Evolutionary conservation across 495 filamentous ascomycete species (phyloP).

Genomic region (Xylaria palmicola): DNA sequence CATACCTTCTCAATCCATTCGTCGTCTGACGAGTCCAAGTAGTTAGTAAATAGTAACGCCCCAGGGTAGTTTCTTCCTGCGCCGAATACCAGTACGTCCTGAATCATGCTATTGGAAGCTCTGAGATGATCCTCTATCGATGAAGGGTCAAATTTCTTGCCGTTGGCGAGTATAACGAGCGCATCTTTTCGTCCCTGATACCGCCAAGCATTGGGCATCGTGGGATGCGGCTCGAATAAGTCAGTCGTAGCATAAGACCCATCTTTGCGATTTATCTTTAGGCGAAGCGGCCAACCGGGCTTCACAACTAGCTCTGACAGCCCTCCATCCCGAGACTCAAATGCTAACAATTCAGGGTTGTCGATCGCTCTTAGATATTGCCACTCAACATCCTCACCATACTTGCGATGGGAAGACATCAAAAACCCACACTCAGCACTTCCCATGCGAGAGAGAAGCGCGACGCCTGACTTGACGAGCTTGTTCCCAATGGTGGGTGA

Average conservation of each 20-base stretch:
- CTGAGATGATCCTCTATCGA: constrained; percentile 54
- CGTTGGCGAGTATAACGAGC: constrained; percentile 61
- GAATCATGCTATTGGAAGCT: constrained; percentile 28
- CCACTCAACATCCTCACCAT: constrained; percentile 59
- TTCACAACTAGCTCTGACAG: constrained; percentile 60
- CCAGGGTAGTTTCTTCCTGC: constrained; percentile 44
- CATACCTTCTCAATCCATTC: constrained; percentile 29
- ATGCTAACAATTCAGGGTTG: constrained; percentile 35
- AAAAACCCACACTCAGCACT: constrained; percentile 61
- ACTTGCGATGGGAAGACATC: constrained; percentile 51
- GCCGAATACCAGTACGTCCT: constrained; percentile 51
- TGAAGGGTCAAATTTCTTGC: constrained; percentile 68
- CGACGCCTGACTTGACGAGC: constrained; percentile 46
- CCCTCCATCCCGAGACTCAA: constrained; percentile 54
- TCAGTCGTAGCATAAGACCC: constrained; percentile 58
- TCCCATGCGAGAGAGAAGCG: constrained; percentile 55
- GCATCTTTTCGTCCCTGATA: constrained; percentile 61
- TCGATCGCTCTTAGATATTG: constrained; percentile 55
- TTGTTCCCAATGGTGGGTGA: constrained; percentile 42
- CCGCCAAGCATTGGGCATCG: constrained; percentile 53
- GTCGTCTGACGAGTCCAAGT: neutral
- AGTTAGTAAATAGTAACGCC: constrained; percentile 39
- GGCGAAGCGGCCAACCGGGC: constrained; percentile 62
- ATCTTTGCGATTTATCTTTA: constrained; percentile 57
- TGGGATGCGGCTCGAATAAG: constrained; percentile 58